These are phyloP conservation scores for Phytophthora europaea DNA, from an alignment of 352 stramenopile genomes.

Conservation along the genomic window DNA sequence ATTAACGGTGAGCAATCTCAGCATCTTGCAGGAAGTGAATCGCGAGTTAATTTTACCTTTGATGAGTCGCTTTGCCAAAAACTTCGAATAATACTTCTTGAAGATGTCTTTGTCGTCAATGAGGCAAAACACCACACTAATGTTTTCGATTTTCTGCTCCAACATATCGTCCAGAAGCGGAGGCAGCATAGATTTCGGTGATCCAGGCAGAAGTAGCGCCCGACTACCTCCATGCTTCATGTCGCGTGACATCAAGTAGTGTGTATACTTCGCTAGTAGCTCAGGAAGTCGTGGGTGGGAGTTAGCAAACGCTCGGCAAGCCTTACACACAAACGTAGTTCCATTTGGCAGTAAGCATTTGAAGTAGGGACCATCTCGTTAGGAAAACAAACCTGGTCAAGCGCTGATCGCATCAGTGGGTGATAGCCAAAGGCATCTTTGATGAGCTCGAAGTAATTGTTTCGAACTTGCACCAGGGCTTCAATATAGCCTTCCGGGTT, in stretches of 20 bases:
- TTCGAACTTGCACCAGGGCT: slow-evolving; percentile 83
- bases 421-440: slow-evolving; percentile 89
- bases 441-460: slow-evolving; percentile 87
- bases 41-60: slow-evolving; percentile 58
- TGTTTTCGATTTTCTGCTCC: slow-evolving; percentile 86
- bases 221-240: slow-evolving; percentile 44
- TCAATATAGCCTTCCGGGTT: slow-evolving; percentile 89
- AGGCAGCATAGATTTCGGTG: slow-evolving; percentile 23
- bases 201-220: slow-evolving; percentile 37
- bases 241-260: slow-evolving; percentile 87
- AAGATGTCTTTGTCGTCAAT: slow-evolving; percentile 92
- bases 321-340: slow-evolving; percentile 39
- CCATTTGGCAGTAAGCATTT: background rate
- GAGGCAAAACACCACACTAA: slow-evolving; percentile 88
- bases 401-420: slow-evolving; percentile 81
- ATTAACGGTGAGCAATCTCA: background rate
- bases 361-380: background rate
- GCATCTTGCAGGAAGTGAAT: background rate
- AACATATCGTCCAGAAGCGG: slow-evolving; percentile 60
- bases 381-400: slow-evolving; percentile 72
- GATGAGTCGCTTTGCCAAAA: slow-evolving; percentile 85
- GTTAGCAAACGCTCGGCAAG: slow-evolving; percentile 88
- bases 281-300: slow-evolving; percentile 83
- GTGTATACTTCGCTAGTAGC: slow-evolving; percentile 85
- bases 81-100: slow-evolving; percentile 92